phyloP scores from a whole-genome alignment of 345 rosid species.

The Lepidium sativum region DNA sequence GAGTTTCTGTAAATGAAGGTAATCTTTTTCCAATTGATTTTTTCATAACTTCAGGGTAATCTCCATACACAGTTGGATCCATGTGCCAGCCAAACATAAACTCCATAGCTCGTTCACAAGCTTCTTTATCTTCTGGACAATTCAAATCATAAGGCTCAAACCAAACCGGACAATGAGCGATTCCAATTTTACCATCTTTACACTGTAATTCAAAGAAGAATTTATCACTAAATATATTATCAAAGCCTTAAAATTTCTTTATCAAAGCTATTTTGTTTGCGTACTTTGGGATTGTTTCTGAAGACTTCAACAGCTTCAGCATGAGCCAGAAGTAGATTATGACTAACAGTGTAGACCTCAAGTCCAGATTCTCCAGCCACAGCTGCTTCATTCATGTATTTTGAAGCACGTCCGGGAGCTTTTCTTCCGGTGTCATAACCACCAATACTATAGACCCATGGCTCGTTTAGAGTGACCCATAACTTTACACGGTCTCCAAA shows the following conservation, averaged over 20 bases:
- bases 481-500: slow-evolving; percentile 38
- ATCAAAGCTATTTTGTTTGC: background rate
- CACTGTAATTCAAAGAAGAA: slow-evolving; percentile 16
- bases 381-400: slow-evolving; percentile 24
- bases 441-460: slow-evolving; percentile 30
- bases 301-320: slow-evolving; percentile 29
- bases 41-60: slow-evolving; percentile 29
- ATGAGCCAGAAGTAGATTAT: slow-evolving; percentile 29
- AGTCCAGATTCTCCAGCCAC: slow-evolving; percentile 25
- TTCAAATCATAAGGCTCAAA: slow-evolving; percentile 28
- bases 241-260: background rate
- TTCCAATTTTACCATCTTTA: slow-evolving; percentile 31
- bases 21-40: slow-evolving; percentile 23
- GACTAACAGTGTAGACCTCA: slow-evolving; percentile 28
- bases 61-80: slow-evolving; percentile 30
- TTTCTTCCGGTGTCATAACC: slow-evolving; percentile 29
- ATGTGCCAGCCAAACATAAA: slow-evolving; percentile 33
- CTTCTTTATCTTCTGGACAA: slow-evolving; percentile 22
- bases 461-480: slow-evolving; percentile 38
- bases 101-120: slow-evolving; percentile 26
- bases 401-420: slow-evolving; percentile 33
- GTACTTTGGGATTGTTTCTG: slow-evolving; percentile 24
- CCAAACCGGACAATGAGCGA: slow-evolving; percentile 28
- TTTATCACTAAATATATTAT: background rate
- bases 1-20: slow-evolving; percentile 18